A percentile compares a stretch with the other conserved stretches of the same genome.
Conservation (phyloP, 2,329 filamentous ascomycete species). For the Emergomyces orientalis region DNA sequence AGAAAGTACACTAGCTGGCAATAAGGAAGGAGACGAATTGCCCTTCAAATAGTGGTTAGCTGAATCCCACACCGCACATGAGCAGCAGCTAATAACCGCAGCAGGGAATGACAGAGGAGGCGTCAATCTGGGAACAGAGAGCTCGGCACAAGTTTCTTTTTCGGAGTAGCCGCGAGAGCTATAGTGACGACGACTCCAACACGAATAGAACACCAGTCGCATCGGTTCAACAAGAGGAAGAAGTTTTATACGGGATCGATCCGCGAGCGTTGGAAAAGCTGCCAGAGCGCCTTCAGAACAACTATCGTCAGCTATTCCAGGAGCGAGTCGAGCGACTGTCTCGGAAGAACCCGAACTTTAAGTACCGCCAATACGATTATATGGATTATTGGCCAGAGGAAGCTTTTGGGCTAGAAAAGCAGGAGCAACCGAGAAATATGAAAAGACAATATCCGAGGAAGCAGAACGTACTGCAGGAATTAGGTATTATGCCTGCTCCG, state of each 20-base stretch:
- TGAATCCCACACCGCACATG: not conserved
- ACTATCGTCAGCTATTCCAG: slow-evolving; percentile 22
- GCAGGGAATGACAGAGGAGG: not conserved
- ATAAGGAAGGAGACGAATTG: not conserved
- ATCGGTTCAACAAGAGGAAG: slow-evolving; percentile 19
- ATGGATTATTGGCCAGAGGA: slow-evolving; percentile 1
- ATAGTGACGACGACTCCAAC: slow-evolving; percentile 1
- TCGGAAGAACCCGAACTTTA: slow-evolving; percentile 12
- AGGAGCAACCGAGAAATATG: not conserved
- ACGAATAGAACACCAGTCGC: slow-evolving; percentile 1
- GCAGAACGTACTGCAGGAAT: not conserved
- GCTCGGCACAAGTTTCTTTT: not conserved
- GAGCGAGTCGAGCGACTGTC: slow-evolving; percentile 18
- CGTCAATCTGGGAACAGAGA: not conserved
- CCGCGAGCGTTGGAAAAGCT: slow-evolving; percentile 21
- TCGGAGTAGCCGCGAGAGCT: not conserved
- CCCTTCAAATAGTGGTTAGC: not conserved
- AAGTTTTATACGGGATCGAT: slow-evolving; percentile 23
- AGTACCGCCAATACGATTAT: slow-evolving; percentile 9
- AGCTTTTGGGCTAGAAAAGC: not conserved
- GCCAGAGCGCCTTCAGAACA: slow-evolving; percentile 20
- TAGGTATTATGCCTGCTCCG: not conserved
- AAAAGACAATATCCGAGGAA: slow-evolving; percentile 1
- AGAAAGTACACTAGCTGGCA: not conserved
- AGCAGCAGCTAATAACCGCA: not conserved